Conservation (phyloP, 345 rosid species). For the Syzygium aromaticum region DNA sequence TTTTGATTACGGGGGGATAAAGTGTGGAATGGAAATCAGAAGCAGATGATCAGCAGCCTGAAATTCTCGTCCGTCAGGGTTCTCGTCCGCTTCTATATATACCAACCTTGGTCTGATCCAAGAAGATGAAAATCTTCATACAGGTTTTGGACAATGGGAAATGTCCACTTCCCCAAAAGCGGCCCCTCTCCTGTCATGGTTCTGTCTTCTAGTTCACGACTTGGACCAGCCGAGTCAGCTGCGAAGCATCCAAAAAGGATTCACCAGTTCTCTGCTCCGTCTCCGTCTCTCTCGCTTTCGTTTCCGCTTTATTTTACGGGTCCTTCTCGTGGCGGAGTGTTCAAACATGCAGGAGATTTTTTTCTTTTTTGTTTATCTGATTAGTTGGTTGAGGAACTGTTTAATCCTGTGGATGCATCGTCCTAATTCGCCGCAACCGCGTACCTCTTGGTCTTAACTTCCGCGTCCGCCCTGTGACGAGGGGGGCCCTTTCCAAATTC, state of each 20-base stretch:
- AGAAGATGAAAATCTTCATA: not conserved
- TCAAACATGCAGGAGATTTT: not conserved
- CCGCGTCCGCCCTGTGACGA: not conserved
- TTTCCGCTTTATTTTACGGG: not conserved
- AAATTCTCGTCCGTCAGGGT: not conserved
- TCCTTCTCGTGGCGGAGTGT: not conserved
- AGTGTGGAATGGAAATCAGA: not conserved
- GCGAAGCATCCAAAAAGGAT: not conserved
- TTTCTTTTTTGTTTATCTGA: not conserved
- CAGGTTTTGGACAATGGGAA: not conserved
- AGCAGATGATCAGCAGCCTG: not conserved
- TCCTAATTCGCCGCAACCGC: not conserved
- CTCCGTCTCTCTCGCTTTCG: not conserved
- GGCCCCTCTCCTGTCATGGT: not conserved
- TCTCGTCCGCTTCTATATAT: rapidly evolving
- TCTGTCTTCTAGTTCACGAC: not conserved
- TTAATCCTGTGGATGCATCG: not conserved
- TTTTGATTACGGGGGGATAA: not conserved
- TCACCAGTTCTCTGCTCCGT: not conserved
- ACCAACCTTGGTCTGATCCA: not conserved
- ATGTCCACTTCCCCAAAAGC: not conserved
- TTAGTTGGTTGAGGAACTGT: not conserved
- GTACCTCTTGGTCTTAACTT: not conserved
- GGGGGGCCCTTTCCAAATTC: not conserved
- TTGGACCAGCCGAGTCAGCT: not conserved